These are phyloP conservation scores for Globisporangium mamillatum DNA, from an alignment of 352 stramenopile genomes.

Conservation along the genomic window DNA sequence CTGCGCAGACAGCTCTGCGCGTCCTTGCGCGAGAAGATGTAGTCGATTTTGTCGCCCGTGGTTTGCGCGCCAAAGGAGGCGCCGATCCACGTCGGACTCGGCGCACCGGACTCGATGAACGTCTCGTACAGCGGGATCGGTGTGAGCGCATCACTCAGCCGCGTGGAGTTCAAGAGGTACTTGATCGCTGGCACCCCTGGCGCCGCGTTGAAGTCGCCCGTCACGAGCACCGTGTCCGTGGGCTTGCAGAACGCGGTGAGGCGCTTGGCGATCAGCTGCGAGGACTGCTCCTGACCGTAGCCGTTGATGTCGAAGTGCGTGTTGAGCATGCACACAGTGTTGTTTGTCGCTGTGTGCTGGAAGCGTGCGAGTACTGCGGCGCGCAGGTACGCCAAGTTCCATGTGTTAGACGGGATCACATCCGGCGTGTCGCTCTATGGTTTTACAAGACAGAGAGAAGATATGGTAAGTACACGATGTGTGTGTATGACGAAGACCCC, in stretches of 20 bases:
- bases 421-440: constrained; percentile 63
- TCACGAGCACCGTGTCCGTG: constrained; percentile 57
- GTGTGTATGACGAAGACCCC: not conserved
- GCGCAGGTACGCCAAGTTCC: constrained; percentile 61
- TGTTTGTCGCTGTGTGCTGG: constrained; percentile 22
- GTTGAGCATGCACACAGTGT: constrained; percentile 68
- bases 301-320: constrained; percentile 68
- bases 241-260: constrained; percentile 39
- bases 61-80: constrained; percentile 38
- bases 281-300: constrained; percentile 51
- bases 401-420: constrained; percentile 53
- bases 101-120: constrained; percentile 35
- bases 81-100: constrained; percentile 61
- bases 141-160: constrained; percentile 27
- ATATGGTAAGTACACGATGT: not conserved
- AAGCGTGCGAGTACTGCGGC: constrained; percentile 58
- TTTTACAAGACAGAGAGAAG: not conserved
- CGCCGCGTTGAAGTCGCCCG: constrained; percentile 61
- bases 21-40: constrained; percentile 60
- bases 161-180: constrained; percentile 34
- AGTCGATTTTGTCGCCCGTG: constrained; percentile 52
- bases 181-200: constrained; percentile 32
- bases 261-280: constrained; percentile 44
- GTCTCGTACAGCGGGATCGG: constrained; percentile 64
- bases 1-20: constrained; percentile 39